Base-by-base conservation (phyloP, 306 rosid species). In the Erythrophleum fordii region DNA sequence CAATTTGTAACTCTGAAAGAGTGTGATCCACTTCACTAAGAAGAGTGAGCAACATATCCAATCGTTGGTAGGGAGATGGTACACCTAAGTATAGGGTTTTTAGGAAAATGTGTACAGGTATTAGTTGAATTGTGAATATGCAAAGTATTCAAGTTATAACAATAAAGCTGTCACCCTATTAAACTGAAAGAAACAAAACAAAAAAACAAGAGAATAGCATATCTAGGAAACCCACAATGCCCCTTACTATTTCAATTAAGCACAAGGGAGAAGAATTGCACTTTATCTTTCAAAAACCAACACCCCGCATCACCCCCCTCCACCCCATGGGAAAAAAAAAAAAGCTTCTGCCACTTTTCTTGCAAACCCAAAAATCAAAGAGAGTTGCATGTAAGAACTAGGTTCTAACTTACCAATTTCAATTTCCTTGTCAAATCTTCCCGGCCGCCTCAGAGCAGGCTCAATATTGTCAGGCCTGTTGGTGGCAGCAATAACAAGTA, bases 361-460 rank as follows among this genome's bases (percentile, higher is more conserved):
- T 34, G 2, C 42, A 7, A 62, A 62, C 44, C 44, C 18, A 64
- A 34, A 64, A 31, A 61, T 29, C 67, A 61, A 60, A 61, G 68
- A 17, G 6, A 2, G 13, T 16, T 48, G n/a, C 3, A 0, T 14
- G 55, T 12, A 48, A 48, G 68, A 6, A 31, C 41, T 64, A 8
- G 14, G 49, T 10, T 37, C 28, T 56, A 56, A 62, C 7, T 7
- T 82, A 94, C 98, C 95, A 77, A 94, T 90, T 87, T 94, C 97
- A 88, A 94, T 92, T 86, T 92, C 98, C 84, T 84, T 86, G 88
- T 90, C 98, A 81, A 95, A 90, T 79, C 97, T 93, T 76, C 99
- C 97, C 37, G 97, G 95, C 35, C 97, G 90, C 87, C 97, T 91
- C 52, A 93, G 94, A 70, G 99, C 99, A 71, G 95, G 95, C 52